Evolutionary conservation across 805 yeast genomes (phyloP).

Genomic region (Ogataea siamensis): DNA sequence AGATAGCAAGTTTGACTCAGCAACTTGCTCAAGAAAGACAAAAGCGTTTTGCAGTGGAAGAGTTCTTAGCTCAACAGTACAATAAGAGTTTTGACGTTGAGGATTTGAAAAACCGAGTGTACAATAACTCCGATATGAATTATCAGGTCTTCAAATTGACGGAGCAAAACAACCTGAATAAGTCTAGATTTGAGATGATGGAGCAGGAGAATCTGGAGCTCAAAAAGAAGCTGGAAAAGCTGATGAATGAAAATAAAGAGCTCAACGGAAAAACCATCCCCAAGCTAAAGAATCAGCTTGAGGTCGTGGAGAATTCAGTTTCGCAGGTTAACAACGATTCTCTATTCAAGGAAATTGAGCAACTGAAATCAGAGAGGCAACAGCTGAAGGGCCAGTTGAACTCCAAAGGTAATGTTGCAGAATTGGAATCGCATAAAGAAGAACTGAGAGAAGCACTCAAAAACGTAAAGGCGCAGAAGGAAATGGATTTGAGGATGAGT

Average conservation of each 20-base stretch:
- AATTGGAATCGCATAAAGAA: constrained; percentile 31
- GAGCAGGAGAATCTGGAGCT: constrained; percentile 37
- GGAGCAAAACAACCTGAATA: constrained; percentile 45
- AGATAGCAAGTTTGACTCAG: constrained; percentile 52
- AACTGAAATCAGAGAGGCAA: constrained; percentile 32
- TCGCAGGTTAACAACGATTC: constrained; percentile 10
- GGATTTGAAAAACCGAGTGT: constrained; percentile 52
- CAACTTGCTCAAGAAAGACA: constrained; percentile 62
- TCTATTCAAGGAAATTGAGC: constrained; percentile 28
- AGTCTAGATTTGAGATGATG: constrained; percentile 44
- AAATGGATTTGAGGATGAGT: constrained; percentile 26
- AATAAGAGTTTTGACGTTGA: constrained; percentile 45
- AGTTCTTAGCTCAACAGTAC: constrained; percentile 51
- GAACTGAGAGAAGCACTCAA: constrained; percentile 32
- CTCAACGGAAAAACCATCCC: constrained; percentile 46
- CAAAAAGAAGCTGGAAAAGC: constrained; percentile 38
- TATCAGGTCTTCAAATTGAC: constrained; percentile 46
- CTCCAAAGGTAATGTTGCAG: constrained; percentile 17
- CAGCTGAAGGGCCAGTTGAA: constrained; percentile 35
- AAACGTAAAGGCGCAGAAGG: constrained; percentile 28
- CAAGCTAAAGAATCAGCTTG: constrained; percentile 41
- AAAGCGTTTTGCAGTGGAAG: constrained; percentile 68
- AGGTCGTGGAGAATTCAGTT: constrained; percentile 29
- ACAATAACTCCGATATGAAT: constrained; percentile 53
- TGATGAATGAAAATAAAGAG: constrained; percentile 41